Percentiles rank a stretch among this genome's conserved stretches.
These are phyloP conservation scores for Magnaporthiopsis incrustans DNA, from an alignment of 2,329 filamentous ascomycete genomes.

Conservation along the genomic window DNA sequence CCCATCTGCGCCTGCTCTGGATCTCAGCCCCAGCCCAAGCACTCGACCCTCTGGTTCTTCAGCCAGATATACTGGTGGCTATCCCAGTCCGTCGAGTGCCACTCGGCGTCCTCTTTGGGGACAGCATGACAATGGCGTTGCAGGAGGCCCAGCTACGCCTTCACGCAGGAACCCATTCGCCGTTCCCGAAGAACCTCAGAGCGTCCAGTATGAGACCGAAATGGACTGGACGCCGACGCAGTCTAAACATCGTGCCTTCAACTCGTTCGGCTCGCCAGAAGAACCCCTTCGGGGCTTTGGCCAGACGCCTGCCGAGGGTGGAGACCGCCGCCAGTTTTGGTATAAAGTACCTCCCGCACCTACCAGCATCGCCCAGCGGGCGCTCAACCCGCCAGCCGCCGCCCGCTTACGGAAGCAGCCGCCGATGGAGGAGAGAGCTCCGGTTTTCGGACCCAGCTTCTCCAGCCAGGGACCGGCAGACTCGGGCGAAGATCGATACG, in stretches of 20 bases:
- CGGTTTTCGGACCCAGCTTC: slow-evolving; percentile 7
- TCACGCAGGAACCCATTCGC: slow-evolving; percentile 3
- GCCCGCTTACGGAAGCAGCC: slow-evolving; percentile 35
- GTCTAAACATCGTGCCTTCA: slow-evolving; percentile 48
- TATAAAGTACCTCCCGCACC: slow-evolving; percentile 64
- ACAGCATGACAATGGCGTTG: not conserved
- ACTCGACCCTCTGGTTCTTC: not conserved
- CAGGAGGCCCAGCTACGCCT: not conserved
- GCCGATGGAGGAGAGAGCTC: not conserved
- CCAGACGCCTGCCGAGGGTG: slow-evolving; percentile 32
- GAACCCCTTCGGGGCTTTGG: slow-evolving; percentile 35
- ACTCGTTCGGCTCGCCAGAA: slow-evolving; percentile 30
- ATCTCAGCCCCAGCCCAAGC: not conserved
- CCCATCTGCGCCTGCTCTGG: slow-evolving; percentile 11
- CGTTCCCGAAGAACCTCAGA: not conserved
- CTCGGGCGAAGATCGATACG: slow-evolving; percentile 7
- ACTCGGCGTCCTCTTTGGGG: not conserved
- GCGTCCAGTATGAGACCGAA: slow-evolving; percentile 37
- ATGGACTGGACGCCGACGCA: slow-evolving; percentile 70
- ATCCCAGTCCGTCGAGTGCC: not conserved
- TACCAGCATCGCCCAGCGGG: slow-evolving; percentile 52
- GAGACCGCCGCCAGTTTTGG: slow-evolving; percentile 51
- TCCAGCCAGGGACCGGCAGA: slow-evolving; percentile 3
- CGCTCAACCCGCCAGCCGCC: slow-evolving; percentile 53
- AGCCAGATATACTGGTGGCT: not conserved